These are phyloP conservation scores for Talaromyces proteolyticus DNA, from an alignment of 495 filamentous ascomycete species.

Conservation along the genomic window DNA sequence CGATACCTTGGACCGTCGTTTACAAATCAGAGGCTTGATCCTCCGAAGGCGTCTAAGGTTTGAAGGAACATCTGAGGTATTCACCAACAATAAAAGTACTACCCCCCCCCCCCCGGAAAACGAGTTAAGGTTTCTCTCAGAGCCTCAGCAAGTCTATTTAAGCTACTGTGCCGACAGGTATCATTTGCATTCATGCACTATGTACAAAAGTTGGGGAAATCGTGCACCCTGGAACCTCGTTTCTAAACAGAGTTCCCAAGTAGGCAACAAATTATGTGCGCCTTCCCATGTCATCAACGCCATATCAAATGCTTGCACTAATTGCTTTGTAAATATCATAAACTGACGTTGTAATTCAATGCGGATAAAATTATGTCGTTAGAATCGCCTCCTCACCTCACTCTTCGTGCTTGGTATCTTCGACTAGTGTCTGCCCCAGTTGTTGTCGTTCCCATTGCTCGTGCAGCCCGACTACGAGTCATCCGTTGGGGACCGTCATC, in stretches of 20 bases:
- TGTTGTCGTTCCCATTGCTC: slow-evolving; percentile 1
- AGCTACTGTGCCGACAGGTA: neutral
- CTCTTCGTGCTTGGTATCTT: neutral
- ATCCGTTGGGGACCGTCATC: slow-evolving; percentile 35
- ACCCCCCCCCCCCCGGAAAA: too few species aligned
- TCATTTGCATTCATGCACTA: neutral
- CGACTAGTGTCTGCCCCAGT: neutral
- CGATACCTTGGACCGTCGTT: too few species aligned
- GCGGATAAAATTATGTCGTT: neutral
- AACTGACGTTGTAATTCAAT: neutral
- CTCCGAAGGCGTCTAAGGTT: too few species aligned
- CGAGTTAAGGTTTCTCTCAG: too few species aligned
- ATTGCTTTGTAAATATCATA: neutral
- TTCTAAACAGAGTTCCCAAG: neutral
- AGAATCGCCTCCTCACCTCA: neutral
- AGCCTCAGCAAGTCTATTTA: too few species aligned
- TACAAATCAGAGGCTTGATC: too few species aligned
- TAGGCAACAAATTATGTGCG: neutral
- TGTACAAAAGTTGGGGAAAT: too few species aligned
- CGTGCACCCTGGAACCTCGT: too few species aligned
- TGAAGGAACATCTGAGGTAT: too few species aligned
- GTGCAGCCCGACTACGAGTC: slow-evolving; percentile 36
- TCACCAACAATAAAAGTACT: too few species aligned
- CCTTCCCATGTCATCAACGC: neutral
- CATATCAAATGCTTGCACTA: neutral